Evolutionary conservation across 768 basidiomycete genomes (phyloP).

Genomic region (Pleurotus platypus): DNA sequence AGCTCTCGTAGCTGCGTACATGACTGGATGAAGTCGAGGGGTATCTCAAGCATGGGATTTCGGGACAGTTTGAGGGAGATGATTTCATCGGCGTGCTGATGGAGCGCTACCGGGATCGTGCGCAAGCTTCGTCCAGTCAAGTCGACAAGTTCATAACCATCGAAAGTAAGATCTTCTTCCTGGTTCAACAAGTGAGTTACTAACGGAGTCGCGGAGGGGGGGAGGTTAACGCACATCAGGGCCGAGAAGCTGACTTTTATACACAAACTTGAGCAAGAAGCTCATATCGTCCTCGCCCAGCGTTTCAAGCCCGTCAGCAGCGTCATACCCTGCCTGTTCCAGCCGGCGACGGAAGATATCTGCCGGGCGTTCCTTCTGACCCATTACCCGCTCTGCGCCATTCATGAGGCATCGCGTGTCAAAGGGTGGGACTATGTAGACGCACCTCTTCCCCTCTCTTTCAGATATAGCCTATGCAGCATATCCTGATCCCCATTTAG

Average conservation of each 20-base stretch:
- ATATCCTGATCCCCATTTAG: conserved; percentile 44
- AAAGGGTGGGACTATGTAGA: background rate
- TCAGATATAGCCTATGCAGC: conserved; percentile 67
- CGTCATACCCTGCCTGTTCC: conserved; percentile 86
- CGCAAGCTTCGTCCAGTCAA: conserved; percentile 77
- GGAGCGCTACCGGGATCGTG: conserved; percentile 84
- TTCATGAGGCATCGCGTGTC: background rate
- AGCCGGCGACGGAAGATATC: conserved; percentile 79
- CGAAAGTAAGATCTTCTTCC: conserved; percentile 73
- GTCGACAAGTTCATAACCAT: conserved; percentile 75
- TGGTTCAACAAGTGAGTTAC: conserved; percentile 22
- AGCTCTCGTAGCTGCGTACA: conserved; percentile 83
- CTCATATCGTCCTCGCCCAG: conserved; percentile 76
- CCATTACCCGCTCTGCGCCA: conserved; percentile 73
- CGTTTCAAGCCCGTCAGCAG: conserved; percentile 73
- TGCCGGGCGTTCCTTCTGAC: conserved; percentile 78
- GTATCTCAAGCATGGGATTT: conserved; percentile 95
- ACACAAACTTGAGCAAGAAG: conserved; percentile 88
- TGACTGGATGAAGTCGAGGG: conserved; percentile 92
- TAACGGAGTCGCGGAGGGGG: background rate
- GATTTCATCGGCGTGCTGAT: conserved; percentile 82
- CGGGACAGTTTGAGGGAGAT: conserved; percentile 83
- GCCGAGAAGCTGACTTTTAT: conserved; percentile 71
- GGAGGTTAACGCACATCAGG: conserved; percentile 44
- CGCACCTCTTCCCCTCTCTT: conserved; percentile 73